Conservation (phyloP, 1,284 basidiomycete species). For the Exobasidium rhododendri region DNA sequence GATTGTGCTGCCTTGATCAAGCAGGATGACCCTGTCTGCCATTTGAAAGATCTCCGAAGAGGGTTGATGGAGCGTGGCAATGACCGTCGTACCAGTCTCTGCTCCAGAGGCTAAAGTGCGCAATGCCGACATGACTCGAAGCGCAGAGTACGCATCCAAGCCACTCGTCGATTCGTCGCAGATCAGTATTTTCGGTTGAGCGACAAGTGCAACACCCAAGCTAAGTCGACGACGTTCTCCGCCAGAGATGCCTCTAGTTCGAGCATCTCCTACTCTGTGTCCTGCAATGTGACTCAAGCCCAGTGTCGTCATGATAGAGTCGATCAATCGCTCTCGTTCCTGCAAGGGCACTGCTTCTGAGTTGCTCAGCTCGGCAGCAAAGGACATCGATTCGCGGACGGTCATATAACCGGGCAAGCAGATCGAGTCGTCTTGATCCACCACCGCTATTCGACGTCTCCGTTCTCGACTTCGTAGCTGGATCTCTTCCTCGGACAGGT, state of each 20-base stretch:
- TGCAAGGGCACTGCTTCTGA: slow-evolving; percentile 30
- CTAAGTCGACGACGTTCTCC: slow-evolving; percentile 39
- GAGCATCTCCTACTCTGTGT: slow-evolving; percentile 33
- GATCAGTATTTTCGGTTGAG: slow-evolving; percentile 33
- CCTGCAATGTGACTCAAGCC: slow-evolving; percentile 31
- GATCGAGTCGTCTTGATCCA: slow-evolving; percentile 38
- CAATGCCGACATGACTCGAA: slow-evolving; percentile 32
- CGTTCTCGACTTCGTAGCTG: background rate
- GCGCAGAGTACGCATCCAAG: slow-evolving; percentile 37
- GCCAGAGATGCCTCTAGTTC: slow-evolving; percentile 36
- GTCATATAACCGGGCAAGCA: slow-evolving; percentile 33
- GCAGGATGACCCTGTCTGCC: slow-evolving; percentile 34
- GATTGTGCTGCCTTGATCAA: slow-evolving; percentile 29
- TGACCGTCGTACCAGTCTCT: slow-evolving; percentile 26
- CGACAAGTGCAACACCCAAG: slow-evolving; percentile 38
- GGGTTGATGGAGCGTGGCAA: slow-evolving; percentile 43
- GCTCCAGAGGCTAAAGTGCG: slow-evolving; percentile 20
- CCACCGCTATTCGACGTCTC: slow-evolving; percentile 29
- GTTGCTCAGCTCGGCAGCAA: slow-evolving; percentile 36
- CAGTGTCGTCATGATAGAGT: slow-evolving; percentile 26
- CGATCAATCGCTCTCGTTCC: slow-evolving; percentile 24
- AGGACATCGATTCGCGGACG: slow-evolving; percentile 36
- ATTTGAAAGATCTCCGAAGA: slow-evolving; percentile 37
- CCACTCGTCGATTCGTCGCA: slow-evolving; percentile 40
- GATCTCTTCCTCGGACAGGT: slow-evolving; percentile 13